phyloP scores from a whole-genome alignment of 352 stramenopile genomes.

The Phytophthora meadii region DNA sequence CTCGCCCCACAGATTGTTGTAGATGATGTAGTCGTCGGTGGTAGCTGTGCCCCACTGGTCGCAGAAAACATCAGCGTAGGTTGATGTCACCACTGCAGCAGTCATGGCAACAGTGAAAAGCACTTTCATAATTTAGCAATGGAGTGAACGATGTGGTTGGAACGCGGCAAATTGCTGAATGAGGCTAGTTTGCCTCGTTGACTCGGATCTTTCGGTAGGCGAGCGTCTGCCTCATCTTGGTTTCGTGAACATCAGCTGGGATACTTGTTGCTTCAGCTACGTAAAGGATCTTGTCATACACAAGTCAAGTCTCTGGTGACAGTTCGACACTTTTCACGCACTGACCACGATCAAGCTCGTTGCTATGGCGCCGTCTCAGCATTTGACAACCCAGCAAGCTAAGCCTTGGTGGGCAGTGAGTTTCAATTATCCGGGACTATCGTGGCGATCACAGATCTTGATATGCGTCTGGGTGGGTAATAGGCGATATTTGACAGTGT shows the following conservation, averaged over 20 bases:
- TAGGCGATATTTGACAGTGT: not conserved
- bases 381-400: too few species aligned
- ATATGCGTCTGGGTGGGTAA: not conserved
- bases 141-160: constrained; percentile 2
- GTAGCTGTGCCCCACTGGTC: constrained; percentile 40
- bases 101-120: constrained; percentile 7
- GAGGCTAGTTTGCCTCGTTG: not conserved
- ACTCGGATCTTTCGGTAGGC: constrained; percentile 10
- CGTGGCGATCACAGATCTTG: constrained; percentile 5
- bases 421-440: constrained; percentile 16
- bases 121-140: constrained; percentile 22
- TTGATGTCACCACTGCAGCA: not conserved
- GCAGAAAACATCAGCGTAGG: constrained; percentile 18
- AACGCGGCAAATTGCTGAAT: constrained; percentile 28
- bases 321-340: constrained; percentile 15
- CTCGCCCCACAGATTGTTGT: constrained; percentile 55
- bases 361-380: constrained; percentile 18
- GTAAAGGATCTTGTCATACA: constrained; percentile 22
- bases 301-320: constrained; percentile 7
- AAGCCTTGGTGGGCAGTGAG: too few species aligned
- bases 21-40: constrained; percentile 49
- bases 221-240: constrained; percentile 2
- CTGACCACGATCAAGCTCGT: constrained; percentile 1
- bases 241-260: constrained; percentile 19
- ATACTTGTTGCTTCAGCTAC: constrained; percentile 21